phyloP scores from a whole-genome alignment of 2,329 filamentous ascomycete genomes.

The Colletotrichum salicis region DNA sequence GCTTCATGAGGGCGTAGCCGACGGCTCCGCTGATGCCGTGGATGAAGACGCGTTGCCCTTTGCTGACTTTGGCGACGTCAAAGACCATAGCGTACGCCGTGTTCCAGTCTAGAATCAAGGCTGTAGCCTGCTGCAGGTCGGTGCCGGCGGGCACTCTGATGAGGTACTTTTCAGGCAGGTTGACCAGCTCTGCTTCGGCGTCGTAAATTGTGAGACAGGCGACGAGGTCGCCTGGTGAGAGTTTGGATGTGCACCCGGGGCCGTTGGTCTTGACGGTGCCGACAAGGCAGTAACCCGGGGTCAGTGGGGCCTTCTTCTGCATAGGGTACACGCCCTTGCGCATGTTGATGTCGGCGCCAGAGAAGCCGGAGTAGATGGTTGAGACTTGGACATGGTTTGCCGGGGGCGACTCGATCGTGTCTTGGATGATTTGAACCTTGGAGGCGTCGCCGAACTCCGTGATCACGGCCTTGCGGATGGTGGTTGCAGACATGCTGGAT shows the following conservation, averaged over 20 bases:
- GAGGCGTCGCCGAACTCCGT: constrained; percentile 53
- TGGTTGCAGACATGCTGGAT: constrained; percentile 27
- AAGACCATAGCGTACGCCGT: constrained; percentile 52
- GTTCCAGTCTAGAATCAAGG: constrained; percentile 58
- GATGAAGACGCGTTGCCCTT: constrained; percentile 59
- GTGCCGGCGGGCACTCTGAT: constrained; percentile 53
- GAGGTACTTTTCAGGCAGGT: constrained; percentile 58
- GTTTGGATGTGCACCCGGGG: constrained; percentile 41
- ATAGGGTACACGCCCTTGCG: constrained; percentile 58
- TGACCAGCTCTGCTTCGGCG: constrained; percentile 56
- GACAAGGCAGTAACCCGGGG: constrained; percentile 59
- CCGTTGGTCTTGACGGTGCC: constrained; percentile 54
- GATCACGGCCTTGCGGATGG: constrained; percentile 58
- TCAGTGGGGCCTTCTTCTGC: constrained; percentile 57
- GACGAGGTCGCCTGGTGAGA: constrained; percentile 48
- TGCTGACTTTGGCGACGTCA: constrained; percentile 50
- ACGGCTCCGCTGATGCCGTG: constrained; percentile 63
- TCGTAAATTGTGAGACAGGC: constrained; percentile 52
- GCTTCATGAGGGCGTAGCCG: constrained; percentile 53
- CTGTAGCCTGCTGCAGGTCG: constrained; percentile 52
- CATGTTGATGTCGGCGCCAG: constrained; percentile 61
- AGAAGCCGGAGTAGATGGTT: constrained; percentile 59
- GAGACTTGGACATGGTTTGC: constrained; percentile 58
- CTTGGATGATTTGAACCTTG: constrained; percentile 47
- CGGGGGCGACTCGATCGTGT: constrained; percentile 50